Percentiles rank a stretch among this genome's conserved stretches.
Evolutionary conservation across 306 rosid species (phyloP).

Genomic region (Dalbergia cultrata): DNA sequence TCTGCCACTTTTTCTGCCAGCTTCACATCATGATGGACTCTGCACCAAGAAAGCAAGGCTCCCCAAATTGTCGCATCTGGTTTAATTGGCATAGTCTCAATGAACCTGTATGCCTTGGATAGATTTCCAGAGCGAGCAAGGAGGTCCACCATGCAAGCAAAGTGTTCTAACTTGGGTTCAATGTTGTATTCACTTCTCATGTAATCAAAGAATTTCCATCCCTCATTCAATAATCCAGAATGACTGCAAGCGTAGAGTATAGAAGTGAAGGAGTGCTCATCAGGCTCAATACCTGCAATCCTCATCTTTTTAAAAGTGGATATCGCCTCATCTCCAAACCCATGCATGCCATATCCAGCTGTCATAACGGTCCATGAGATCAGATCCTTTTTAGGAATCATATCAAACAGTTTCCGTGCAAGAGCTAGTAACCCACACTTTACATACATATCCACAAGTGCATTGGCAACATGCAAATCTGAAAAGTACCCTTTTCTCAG

Average conservation of each 20-base stretch:
- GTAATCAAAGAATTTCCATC: constrained; percentile 61
- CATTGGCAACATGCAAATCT: constrained; percentile 54
- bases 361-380: constrained; percentile 51
- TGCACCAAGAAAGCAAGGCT: constrained; percentile 71
- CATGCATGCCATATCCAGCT: constrained; percentile 74
- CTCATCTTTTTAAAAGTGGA: constrained; percentile 55
- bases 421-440: constrained; percentile 63
- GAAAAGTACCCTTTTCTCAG: constrained; percentile 57
- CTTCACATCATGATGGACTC: constrained; percentile 55
- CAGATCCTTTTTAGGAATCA: constrained; percentile 44
- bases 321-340: constrained; percentile 69
- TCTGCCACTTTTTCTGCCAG: constrained; percentile 54
- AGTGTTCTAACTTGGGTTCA: constrained; percentile 68
- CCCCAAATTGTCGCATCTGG: constrained; percentile 82
- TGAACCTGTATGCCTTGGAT: constrained; percentile 63
- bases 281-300: constrained; percentile 45
- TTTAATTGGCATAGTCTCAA: constrained; percentile 64
- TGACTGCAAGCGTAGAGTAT: constrained; percentile 77
- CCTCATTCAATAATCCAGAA: constrained; percentile 72
- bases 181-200: constrained; percentile 65
- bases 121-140: constrained; percentile 63
- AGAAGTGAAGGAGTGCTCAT: constrained; percentile 63
- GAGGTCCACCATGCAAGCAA: constrained; percentile 83
- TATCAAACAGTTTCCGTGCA: constrained; percentile 36
- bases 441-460: constrained; percentile 77